These are phyloP conservation scores for Lactarius hatsudake DNA, from an alignment of 768 basidiomycete species.

Conservation along the genomic window DNA sequence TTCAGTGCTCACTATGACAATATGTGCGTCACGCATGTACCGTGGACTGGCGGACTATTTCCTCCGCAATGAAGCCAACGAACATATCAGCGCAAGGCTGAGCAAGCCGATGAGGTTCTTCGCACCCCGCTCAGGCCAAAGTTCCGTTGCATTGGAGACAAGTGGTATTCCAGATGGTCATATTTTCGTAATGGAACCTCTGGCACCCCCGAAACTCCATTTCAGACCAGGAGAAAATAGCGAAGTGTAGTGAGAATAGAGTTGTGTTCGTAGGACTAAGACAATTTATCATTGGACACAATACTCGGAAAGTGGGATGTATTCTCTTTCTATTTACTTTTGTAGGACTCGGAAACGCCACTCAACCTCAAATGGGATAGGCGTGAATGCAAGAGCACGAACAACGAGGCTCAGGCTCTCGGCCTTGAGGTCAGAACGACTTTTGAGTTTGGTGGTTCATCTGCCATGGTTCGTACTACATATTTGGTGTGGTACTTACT, in stretches of 20 bases:
- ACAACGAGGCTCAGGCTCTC: no score
- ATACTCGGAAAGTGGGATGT: not conserved
- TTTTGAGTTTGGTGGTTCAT: no score
- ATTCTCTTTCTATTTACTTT: no score
- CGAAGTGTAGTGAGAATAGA: not conserved
- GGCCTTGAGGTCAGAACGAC: no score
- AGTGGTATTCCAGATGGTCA: not conserved
- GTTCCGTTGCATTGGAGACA: not conserved
- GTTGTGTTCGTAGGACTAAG: not conserved
- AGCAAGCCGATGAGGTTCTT: not conserved
- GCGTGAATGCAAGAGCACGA: no score
- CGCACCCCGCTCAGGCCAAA: not conserved
- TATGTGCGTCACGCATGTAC: conserved; percentile 6
- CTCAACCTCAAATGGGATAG: no score
- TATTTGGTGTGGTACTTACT: no score
- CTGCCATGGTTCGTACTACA: no score
- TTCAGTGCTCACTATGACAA: not conserved
- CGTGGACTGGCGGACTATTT: conserved; percentile 1
- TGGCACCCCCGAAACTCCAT: not conserved
- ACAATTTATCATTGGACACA: no score
- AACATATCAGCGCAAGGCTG: not conserved
- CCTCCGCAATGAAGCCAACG: not conserved
- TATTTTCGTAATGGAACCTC: not conserved
- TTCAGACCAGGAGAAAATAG: not conserved
- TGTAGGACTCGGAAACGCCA: no score